phyloP scores from a whole-genome alignment of 2,329 filamentous ascomycete genomes.

The Sarocladium brachiariae region DNA sequence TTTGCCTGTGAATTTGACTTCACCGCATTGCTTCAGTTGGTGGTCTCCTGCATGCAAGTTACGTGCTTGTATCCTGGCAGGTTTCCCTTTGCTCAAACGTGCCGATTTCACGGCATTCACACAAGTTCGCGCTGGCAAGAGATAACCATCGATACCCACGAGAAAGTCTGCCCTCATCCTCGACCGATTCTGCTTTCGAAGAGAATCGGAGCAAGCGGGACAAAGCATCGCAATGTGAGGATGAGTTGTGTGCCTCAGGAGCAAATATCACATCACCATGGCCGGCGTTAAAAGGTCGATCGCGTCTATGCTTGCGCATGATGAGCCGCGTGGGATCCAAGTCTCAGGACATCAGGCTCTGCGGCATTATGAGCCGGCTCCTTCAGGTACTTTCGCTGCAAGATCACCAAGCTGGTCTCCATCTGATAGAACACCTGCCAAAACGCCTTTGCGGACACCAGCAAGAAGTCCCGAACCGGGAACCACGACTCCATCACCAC shows the following conservation, averaged over 20 bases:
- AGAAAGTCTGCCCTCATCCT: too few species aligned
- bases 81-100: too few species aligned
- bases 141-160: too few species aligned
- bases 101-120: too few species aligned
- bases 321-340: constrained; percentile 12
- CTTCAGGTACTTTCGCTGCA: not conserved
- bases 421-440: not conserved
- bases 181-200: too few species aligned
- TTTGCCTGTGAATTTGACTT: too few species aligned
- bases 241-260: not conserved
- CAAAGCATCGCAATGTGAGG: not conserved
- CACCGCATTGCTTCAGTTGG: too few species aligned
- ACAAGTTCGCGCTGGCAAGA: too few species aligned
- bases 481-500: constrained; percentile 11
- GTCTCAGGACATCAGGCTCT: constrained; percentile 5
- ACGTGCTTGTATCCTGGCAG: too few species aligned
- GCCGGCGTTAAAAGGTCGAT: constrained; percentile 35
- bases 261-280: constrained; percentile 16
- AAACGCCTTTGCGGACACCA: not conserved
- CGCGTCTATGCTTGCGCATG: constrained; percentile 25
- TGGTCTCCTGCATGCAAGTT: too few species aligned
- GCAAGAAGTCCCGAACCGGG: constrained; percentile 2
- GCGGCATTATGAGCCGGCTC: not conserved
- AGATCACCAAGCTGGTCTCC: constrained; percentile 3
- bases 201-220: too few species aligned